phyloP scores from a whole-genome alignment of 2,329 filamentous ascomycete species.

The Trichoderma citrinoviride region DNA sequence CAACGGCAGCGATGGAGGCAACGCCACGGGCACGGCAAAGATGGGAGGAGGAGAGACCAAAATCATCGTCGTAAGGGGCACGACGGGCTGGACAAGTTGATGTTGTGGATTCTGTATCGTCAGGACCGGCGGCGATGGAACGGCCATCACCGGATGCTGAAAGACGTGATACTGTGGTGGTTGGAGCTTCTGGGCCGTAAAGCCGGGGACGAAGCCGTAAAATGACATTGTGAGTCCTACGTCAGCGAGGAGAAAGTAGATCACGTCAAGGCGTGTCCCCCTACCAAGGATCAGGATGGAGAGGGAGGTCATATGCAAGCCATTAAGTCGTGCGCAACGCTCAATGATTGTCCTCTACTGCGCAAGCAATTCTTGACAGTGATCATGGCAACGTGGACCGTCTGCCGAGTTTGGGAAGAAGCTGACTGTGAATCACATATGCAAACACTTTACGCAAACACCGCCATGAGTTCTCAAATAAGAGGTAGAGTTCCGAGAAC shows the following conservation, averaged over 20 bases:
- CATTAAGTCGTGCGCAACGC: background rate
- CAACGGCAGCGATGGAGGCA: too few relatives aligned
- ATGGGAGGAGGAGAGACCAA: background rate
- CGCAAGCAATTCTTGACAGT: background rate
- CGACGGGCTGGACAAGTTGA: background rate
- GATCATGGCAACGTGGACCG: background rate
- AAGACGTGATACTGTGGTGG: background rate
- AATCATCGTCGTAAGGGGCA: background rate
- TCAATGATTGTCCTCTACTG: background rate
- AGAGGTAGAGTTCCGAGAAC: too few relatives aligned
- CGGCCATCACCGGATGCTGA: background rate
- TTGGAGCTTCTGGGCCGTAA: constrained; percentile 18
- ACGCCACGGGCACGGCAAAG: background rate
- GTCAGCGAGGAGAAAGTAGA: background rate
- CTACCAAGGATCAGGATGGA: background rate
- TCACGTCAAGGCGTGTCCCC: background rate
- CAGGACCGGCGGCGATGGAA: background rate
- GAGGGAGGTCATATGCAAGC: background rate
- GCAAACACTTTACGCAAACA: background rate
- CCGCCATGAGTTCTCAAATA: too few relatives aligned
- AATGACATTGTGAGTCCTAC: constrained; percentile 26
- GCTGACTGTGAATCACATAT: background rate
- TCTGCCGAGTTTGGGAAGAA: background rate
- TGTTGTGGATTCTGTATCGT: background rate
- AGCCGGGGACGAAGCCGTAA: constrained; percentile 30